phyloP scores from a whole-genome alignment of 257 asterid genomes.

The Solanum pennellii region DNA sequence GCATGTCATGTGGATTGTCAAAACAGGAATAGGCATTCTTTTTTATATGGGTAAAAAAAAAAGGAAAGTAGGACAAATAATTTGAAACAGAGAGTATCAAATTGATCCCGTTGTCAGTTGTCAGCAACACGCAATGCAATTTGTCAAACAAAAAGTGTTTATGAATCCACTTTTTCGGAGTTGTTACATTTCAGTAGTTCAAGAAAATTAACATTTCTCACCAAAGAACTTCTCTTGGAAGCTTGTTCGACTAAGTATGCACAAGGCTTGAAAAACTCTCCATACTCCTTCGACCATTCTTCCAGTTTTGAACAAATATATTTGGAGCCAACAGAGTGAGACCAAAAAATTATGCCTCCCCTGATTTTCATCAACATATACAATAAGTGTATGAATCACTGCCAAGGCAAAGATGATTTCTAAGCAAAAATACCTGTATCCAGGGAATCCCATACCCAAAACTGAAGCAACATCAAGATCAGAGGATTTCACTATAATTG shows the following conservation, averaged over 20 bases:
- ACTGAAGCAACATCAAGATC: conserved; percentile 87
- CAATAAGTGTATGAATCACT: background rate
- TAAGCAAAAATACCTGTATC: conserved; percentile 44
- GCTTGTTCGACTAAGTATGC: conserved; percentile 77
- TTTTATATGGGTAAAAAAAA: background rate
- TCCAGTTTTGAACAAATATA: conserved; percentile 70
- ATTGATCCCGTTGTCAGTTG: background rate
- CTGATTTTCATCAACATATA: conserved; percentile 17
- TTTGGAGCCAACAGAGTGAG: conserved; percentile 72
- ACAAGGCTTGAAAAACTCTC: conserved; percentile 86
- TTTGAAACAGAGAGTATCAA: background rate
- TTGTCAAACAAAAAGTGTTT: background rate
- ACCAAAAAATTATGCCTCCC: conserved; percentile 95
- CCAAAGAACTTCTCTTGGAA: conserved; percentile 74
- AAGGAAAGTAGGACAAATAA: background rate
- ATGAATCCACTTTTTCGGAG: background rate
- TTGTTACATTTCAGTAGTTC: background rate
- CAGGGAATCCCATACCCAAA: conserved; percentile 99
- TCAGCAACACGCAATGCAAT: background rate
- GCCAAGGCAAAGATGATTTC: background rate
- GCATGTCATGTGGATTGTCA: background rate
- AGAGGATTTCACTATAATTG: conserved; percentile 78
- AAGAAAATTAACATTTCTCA: conserved; percentile 19
- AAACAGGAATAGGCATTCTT: background rate
- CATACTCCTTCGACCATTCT: conserved; percentile 64